Evolutionary conservation across 1,284 basidiomycete species (phyloP).

Genomic region (Acaromyces ingoldii): DNA sequence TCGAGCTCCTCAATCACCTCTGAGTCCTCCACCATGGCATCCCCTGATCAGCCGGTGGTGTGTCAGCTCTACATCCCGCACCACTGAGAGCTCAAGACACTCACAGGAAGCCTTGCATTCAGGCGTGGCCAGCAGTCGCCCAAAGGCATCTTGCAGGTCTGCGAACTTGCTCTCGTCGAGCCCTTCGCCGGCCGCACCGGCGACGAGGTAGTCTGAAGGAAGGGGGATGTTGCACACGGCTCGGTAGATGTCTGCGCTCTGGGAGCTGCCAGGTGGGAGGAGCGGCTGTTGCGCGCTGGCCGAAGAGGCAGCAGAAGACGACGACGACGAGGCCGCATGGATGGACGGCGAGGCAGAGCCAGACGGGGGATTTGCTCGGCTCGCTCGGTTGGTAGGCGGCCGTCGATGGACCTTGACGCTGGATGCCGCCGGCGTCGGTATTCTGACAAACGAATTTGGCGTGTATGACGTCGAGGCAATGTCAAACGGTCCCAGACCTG

Average conservation of each 20-base stretch:
- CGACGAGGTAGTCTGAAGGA: background rate
- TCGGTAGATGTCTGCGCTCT: slow-evolving; percentile 5
- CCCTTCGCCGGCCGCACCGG: background rate
- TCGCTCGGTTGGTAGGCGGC: background rate
- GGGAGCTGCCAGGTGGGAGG: background rate
- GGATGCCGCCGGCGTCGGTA: background rate
- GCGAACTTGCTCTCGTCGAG: background rate
- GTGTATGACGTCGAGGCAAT: background rate
- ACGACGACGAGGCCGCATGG: background rate
- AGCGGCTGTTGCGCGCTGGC: too few relatives aligned
- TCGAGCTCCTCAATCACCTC: slow-evolving; percentile 81
- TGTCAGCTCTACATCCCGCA: background rate
- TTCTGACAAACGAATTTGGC: background rate
- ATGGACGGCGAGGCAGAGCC: background rate
- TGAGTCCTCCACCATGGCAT: slow-evolving; percentile 80
- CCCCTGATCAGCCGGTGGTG: slow-evolving; percentile 57
- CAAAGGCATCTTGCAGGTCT: slow-evolving; percentile 9
- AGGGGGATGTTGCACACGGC: slow-evolving; percentile 1
- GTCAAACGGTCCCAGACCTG: background rate
- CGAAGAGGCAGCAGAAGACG: too few relatives aligned
- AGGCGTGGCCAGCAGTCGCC: slow-evolving; percentile 3
- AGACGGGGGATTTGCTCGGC: background rate
- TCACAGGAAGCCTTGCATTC: slow-evolving; percentile 3
- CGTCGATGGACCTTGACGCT: background rate
- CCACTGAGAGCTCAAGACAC: background rate